phyloP scores from a whole-genome alignment of 2,329 filamentous ascomycete genomes.

The Fusarium anguioides region DNA sequence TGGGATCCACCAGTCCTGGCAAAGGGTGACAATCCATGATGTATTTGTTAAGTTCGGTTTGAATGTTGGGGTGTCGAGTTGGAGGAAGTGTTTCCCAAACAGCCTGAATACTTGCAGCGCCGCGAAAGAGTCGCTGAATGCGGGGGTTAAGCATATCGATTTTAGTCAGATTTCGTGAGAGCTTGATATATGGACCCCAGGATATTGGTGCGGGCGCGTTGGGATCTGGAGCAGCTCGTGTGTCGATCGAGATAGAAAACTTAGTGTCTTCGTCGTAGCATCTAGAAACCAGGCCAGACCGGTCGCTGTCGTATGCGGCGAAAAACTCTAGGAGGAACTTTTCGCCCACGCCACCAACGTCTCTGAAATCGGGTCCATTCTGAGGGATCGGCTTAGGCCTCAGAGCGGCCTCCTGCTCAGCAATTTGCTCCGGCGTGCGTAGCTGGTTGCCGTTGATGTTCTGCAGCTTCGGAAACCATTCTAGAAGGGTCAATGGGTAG shows the following conservation, averaged over 20 bases:
- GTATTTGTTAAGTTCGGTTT: slow-evolving; percentile 75
- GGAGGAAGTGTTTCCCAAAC: slow-evolving; percentile 77
- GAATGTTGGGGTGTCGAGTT: slow-evolving; percentile 80
- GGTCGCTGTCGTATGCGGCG: slow-evolving; percentile 76
- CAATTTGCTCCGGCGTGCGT: slow-evolving; percentile 76
- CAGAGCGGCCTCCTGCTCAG: slow-evolving; percentile 61
- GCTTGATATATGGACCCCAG: slow-evolving; percentile 81
- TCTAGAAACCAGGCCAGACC: slow-evolving; percentile 68
- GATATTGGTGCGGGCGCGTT: slow-evolving; percentile 59
- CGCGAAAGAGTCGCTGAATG: slow-evolving; percentile 73
- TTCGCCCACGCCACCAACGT: slow-evolving; percentile 79
- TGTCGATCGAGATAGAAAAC: slow-evolving; percentile 82
- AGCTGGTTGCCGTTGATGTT: slow-evolving; percentile 80
- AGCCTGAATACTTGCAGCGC: slow-evolving; percentile 71
- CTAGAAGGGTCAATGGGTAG: slow-evolving; percentile 75
- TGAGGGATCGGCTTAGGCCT: slow-evolving; percentile 70
- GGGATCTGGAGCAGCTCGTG: slow-evolving; percentile 62
- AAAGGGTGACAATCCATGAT: slow-evolving; percentile 84
- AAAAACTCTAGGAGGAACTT: slow-evolving; percentile 82
- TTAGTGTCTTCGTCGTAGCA: slow-evolving; percentile 82
- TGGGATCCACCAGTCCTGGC: slow-evolving; percentile 76
- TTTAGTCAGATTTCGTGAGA: slow-evolving; percentile 80
- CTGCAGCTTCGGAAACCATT: slow-evolving; percentile 85
- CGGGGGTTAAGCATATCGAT: slow-evolving; percentile 70
- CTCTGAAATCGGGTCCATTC: slow-evolving; percentile 75